Base-by-base conservation (phyloP, 75 land plant species). In the Adiantum capillusveneris region DNA sequence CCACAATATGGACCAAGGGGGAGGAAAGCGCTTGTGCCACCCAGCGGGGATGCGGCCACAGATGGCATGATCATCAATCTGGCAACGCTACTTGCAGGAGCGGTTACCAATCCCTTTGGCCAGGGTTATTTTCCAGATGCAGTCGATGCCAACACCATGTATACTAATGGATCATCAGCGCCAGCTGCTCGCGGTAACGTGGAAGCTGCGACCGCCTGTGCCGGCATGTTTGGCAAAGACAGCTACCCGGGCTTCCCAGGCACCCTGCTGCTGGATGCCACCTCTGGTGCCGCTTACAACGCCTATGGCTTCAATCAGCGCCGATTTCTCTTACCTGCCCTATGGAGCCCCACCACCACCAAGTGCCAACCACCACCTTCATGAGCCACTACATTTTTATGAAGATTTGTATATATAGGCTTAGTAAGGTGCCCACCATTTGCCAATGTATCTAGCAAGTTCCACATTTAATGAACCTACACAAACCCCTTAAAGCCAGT, bases 1-100 rank as follows among this genome's bases (percentile, higher is more conserved):
- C 68, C 72, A 0, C 26, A 53, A 16, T 78, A 67, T 36, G 71
- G 72, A 5, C 69, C 74, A 0, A 68, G 51, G 2, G 60, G 56
- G 12, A 22, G 69, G 29, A 56, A 59, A 17, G 64, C 64, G 16
- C 42, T 66, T 43, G 59, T 64, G 12, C 81, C 81, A 11, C 57
- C 57, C 25, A 68, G 52, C 41, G 31, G 25, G 7, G 71, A 68
- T 31, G 56, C 65, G 7, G 74, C 69, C 24, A 43, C 48, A n/a
- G 74, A 71, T 19, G 74, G 74, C 19, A 71, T 71, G 74, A 31
- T 65, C n/a, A 71, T 71, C 53, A 71, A 65, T 18, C 36, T 71
- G 2, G 68, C 68, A 16, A 57, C 55, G 26, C 21, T 71, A 37
- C 24, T 64, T 0, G 62, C 69, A 1, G 74, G 74, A 0, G 51